Evolutionary conservation across 2,329 filamentous ascomycete genomes (phyloP).

Genomic region (Ophiostoma pallidulum): DNA sequence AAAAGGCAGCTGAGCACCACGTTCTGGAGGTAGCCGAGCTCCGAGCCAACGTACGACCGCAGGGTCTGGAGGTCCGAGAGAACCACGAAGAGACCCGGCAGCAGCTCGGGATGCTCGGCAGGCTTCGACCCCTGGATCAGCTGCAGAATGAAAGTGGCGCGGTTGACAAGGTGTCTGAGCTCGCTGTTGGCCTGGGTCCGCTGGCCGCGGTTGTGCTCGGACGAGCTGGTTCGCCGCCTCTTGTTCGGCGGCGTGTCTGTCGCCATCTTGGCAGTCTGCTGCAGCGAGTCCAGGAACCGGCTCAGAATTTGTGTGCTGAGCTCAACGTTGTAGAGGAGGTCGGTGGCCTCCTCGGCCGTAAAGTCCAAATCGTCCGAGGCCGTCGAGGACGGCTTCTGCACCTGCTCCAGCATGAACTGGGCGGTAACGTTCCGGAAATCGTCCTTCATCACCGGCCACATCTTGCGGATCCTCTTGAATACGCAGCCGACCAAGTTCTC

Average conservation of each 20-base stretch:
- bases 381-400: slow-evolving; percentile 33
- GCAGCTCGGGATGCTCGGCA: slow-evolving; percentile 63
- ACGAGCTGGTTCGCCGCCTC: slow-evolving; percentile 67
- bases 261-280: slow-evolving; percentile 62
- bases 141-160: slow-evolving; percentile 80
- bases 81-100: slow-evolving; percentile 71
- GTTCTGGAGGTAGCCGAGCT: slow-evolving; percentile 83
- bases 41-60: slow-evolving; percentile 69
- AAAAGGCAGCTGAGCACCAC: slow-evolving; percentile 73
- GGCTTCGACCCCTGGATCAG: slow-evolving; percentile 74
- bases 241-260: slow-evolving; percentile 66
- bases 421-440: slow-evolving; percentile 51
- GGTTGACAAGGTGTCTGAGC: slow-evolving; percentile 58
- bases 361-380: slow-evolving; percentile 29
- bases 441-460: slow-evolving; percentile 65
- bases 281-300: slow-evolving; percentile 63
- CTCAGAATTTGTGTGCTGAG: slow-evolving; percentile 64
- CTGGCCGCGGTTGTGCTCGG: slow-evolving; percentile 52
- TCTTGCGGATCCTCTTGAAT: slow-evolving; percentile 58
- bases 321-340: slow-evolving; percentile 63
- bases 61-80: slow-evolving; percentile 84
- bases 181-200: slow-evolving; percentile 55
- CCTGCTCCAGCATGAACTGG: slow-evolving; percentile 52
- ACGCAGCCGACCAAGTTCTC: slow-evolving; percentile 51
- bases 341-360: slow-evolving; percentile 52